Base-by-base conservation (phyloP, 2,329 filamentous ascomycete genomes). In the Clonostachys sp. region DNA sequence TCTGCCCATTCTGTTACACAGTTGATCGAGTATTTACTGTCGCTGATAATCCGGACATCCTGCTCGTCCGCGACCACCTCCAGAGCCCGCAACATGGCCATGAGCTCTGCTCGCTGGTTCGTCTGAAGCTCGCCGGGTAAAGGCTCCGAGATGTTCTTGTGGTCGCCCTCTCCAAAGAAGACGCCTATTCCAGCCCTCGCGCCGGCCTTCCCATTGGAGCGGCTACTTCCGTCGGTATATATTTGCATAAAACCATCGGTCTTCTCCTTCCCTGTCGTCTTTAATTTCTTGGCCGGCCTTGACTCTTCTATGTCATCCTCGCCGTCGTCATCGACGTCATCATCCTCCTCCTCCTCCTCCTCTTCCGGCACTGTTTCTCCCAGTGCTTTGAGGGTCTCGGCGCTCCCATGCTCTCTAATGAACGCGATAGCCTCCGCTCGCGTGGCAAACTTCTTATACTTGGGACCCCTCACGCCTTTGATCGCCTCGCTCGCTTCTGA, bases 61-160 rank as follows among this genome's bases (percentile, higher is more conserved):
- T 87, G 78, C 49, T 84, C 75, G 14, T 79, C 68, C 1, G 88
- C 84, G 3, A 85, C 83, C 42, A 86, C 80, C 59, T 96, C 83
- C 18, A 97, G 75, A 1, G 91, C 91, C 48, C 91, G 86, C 33
- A 89, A 74, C 52, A 97, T 86, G 8, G 91, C 94, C 20, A 88
- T 91, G 49, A 99, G 74, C 70, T 99, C 94, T n/a, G 92, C 94
- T 4, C 94, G 87, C 65, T 97, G 90, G 63, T 99, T 99, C 1
- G 94, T 97, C 67, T 97, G 94, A 10, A 77, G 74, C 14, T 77
- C 73, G 45, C 90, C 90, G 45, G 75, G 68, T 3, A 96, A 78
- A 5, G 84, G 82, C 66, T 95, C 91, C 12, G 88, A 89, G 20
- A 95, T 63, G 60, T 84, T 85, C 53, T 82, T 74, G 30, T 67